These are phyloP conservation scores for Pichia sp. DNA, from an alignment of 1,139 yeast species.

Conservation along the genomic window DNA sequence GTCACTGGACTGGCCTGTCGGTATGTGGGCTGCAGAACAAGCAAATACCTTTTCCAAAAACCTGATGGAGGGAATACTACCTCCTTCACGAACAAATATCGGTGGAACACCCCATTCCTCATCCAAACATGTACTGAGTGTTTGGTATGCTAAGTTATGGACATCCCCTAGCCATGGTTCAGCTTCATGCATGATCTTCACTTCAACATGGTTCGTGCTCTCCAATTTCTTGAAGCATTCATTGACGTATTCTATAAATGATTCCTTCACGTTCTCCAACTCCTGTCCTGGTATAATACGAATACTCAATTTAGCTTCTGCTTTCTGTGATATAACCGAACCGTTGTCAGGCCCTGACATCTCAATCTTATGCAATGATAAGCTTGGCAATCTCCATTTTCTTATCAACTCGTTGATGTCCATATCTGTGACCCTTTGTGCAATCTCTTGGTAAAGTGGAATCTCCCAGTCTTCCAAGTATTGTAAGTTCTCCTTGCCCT, in stretches of 20 bases:
- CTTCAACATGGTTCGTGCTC: constrained; percentile 56
- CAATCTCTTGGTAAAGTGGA: constrained; percentile 52
- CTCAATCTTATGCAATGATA: constrained; percentile 80
- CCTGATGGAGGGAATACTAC: constrained; percentile 88
- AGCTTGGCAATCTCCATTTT: constrained; percentile 90
- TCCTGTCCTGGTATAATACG: constrained; percentile 90
- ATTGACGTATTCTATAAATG: constrained; percentile 45
- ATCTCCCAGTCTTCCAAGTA: constrained; percentile 19
- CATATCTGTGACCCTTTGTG: constrained; percentile 39
- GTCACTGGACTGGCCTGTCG: constrained; percentile 94
- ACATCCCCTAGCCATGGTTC: constrained; percentile 97
- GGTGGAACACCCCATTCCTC: constrained; percentile 63
- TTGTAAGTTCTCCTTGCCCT: constrained; percentile 1
- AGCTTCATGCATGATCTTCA: constrained; percentile 73
- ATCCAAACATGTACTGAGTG: constrained; percentile 55
- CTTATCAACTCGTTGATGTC: constrained; percentile 49
- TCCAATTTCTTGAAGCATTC: constrained; percentile 43
- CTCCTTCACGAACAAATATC: constrained; percentile 88
- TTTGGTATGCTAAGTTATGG: constrained; percentile 62
- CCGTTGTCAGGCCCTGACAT: constrained; percentile 90
- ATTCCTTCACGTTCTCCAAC: constrained; percentile 49
- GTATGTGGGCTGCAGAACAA: constrained; percentile 93
- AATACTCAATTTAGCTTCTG: constrained; percentile 71
- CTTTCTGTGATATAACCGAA: constrained; percentile 83
- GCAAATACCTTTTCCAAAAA: constrained; percentile 74